Conservation (phyloP, 225 moss, liverwort and hornwort species). For the Asterella californica region DNA sequence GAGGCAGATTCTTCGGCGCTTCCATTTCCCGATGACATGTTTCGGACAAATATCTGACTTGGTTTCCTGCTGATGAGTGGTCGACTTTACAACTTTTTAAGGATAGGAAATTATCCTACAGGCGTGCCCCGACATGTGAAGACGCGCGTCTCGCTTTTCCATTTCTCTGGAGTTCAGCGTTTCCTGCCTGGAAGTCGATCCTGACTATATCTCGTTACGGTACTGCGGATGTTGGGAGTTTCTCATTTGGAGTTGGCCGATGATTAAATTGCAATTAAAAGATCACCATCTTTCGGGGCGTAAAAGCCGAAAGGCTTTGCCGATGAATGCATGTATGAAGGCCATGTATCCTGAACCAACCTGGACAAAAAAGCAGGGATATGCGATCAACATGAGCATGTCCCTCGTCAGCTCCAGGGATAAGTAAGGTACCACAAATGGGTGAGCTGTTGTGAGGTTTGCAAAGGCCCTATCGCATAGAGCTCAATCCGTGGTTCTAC, state of each 20-base stretch:
- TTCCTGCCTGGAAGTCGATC: too few relatives aligned
- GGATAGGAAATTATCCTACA: too few relatives aligned
- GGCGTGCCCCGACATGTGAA: too few relatives aligned
- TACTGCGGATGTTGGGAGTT: too few relatives aligned
- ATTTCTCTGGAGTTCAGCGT: too few relatives aligned
- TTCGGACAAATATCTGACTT: neutral
- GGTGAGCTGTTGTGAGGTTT: slow-evolving; percentile 17
- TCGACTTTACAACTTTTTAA: too few relatives aligned
- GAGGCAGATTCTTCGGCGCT: too few relatives aligned
- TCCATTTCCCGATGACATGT: too few relatives aligned
- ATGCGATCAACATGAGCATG: neutral
- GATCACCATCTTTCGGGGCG: slow-evolving; percentile 21
- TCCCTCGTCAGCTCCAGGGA: slow-evolving; percentile 16
- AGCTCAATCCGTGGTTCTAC: neutral
- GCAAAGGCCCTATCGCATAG: neutral
- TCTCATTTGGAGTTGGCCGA: neutral
- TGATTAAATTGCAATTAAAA: slow-evolving; percentile 17
- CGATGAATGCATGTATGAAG: slow-evolving; percentile 9
- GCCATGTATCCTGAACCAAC: neutral
- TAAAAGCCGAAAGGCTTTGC: slow-evolving; percentile 11
- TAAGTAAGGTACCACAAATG: neutral
- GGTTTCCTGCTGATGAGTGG: too few relatives aligned
- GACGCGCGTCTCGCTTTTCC: too few relatives aligned
- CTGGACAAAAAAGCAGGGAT: slow-evolving; percentile 10
- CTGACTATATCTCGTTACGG: too few relatives aligned